Percentiles rank a stretch among this genome's conserved stretches.
phyloP scores from a whole-genome alignment of 805 yeast genomes.

The Cyberlindnera maritima region DNA sequence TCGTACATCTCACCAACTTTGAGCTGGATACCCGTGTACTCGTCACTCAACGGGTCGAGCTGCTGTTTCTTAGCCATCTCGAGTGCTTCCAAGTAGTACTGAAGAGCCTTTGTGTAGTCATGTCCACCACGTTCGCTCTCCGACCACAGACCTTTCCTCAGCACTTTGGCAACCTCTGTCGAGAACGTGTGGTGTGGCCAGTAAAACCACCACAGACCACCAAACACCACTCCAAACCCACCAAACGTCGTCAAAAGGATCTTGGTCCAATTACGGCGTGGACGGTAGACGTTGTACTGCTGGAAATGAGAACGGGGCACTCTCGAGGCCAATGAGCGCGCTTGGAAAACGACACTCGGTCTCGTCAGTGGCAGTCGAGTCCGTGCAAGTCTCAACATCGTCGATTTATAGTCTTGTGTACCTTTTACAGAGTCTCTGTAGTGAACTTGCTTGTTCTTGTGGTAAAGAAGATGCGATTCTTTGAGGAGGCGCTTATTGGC shows the following conservation, averaged over 20 bases:
- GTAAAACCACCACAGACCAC: slow-evolving; percentile 38
- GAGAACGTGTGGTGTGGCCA: slow-evolving; percentile 76
- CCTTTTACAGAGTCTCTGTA: too few relatives aligned
- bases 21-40: slow-evolving; percentile 87
- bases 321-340: neutral
- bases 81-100: slow-evolving; percentile 72
- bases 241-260: slow-evolving; percentile 21
- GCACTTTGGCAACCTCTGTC: slow-evolving; percentile 60
- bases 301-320: neutral
- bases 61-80: slow-evolving; percentile 54
- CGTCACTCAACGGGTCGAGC: slow-evolving; percentile 62
- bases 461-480: too few relatives aligned
- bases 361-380: neutral
- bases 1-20: slow-evolving; percentile 88
- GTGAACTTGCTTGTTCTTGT: too few relatives aligned
- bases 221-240: slow-evolving; percentile 26
- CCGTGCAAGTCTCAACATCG: neutral
- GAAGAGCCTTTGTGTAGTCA: slow-evolving; percentile 67
- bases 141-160: slow-evolving; percentile 80
- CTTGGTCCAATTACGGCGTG: slow-evolving; percentile 20
- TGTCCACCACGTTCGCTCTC: slow-evolving; percentile 60
- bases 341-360: neutral
- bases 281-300: slow-evolving; percentile 4
- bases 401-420: neutral
- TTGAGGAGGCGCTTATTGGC: neutral